phyloP scores from a whole-genome alignment of 1,284 basidiomycete species.

The Pyrrhoderma noxium region DNA sequence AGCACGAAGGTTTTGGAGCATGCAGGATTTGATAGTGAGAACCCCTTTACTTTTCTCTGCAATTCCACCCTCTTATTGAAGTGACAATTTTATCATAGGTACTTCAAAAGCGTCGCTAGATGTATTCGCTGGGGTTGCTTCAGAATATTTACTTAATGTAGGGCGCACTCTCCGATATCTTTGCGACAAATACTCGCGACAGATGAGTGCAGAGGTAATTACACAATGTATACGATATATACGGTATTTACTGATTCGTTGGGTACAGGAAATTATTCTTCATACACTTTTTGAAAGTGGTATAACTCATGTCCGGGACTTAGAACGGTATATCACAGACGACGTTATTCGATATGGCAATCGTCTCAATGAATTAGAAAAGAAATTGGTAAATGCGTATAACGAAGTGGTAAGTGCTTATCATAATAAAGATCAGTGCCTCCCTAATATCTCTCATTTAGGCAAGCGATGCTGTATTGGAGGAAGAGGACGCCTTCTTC shows the following conservation, averaged over 20 bases:
- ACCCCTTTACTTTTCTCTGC: not conserved
- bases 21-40: slow-evolving; percentile 81
- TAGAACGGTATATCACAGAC: slow-evolving; percentile 85
- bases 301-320: slow-evolving; percentile 62
- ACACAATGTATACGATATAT: slow-evolving; percentile 12
- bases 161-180: slow-evolving; percentile 81
- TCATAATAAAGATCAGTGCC: slow-evolving; percentile 1
- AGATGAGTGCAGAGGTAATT: slow-evolving; percentile 77
- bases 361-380: slow-evolving; percentile 73
- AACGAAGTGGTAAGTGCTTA: slow-evolving; percentile 58
- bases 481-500: slow-evolving; percentile 61
- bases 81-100: slow-evolving; percentile 33
- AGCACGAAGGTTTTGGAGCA: slow-evolving; percentile 74
- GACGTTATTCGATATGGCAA: slow-evolving; percentile 81
- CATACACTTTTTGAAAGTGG: slow-evolving; percentile 88
- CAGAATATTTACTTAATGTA: slow-evolving; percentile 80
- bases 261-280: slow-evolving; percentile 76
- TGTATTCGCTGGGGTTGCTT: slow-evolving; percentile 72
- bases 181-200: slow-evolving; percentile 70
- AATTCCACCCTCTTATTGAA: not conserved
- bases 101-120: slow-evolving; percentile 67
- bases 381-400: slow-evolving; percentile 79
- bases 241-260: not conserved
- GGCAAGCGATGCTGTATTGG: slow-evolving; percentile 55
- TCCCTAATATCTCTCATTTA: slow-evolving; percentile 23